Conservation (phyloP, 345 rosid species). For the Jatropha curcas region DNA sequence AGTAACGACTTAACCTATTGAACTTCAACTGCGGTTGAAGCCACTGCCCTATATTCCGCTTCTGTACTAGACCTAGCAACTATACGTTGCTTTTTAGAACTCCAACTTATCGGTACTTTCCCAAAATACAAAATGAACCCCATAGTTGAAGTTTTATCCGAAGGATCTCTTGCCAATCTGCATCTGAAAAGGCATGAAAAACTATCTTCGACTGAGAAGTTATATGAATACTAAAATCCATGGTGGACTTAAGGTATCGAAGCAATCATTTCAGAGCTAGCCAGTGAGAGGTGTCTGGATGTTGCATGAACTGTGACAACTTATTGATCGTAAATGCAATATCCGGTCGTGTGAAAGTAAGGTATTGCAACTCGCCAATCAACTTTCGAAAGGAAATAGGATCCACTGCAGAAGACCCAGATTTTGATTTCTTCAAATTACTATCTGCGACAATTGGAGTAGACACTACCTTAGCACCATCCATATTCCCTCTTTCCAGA, state of each 20-base stretch:
- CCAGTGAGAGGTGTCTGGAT: neutral
- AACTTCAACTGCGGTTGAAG: no score
- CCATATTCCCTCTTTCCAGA: no score
- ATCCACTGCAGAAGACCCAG: neutral
- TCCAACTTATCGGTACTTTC: no score
- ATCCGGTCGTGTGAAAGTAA: neutral
- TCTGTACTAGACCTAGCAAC: no score
- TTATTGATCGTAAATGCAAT: neutral
- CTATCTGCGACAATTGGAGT: neutral
- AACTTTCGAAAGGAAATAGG: neutral
- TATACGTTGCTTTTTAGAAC: no score
- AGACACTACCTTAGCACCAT: no score
- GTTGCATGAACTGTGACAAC: neutral
- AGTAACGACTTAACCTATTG: no score
- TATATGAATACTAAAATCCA: neutral
- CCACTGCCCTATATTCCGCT: no score
- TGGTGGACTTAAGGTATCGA: neutral
- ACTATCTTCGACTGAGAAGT: neutral
- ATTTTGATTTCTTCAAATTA: neutral
- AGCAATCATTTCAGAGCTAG: neutral
- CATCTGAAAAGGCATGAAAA: neutral
- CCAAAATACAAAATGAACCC: no score
- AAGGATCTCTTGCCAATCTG: neutral
- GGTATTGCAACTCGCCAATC: neutral
- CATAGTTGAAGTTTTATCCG: no score